A percentile compares a stretch with the other conserved stretches of the same genome.
phyloP scores from a whole-genome alignment of 305 asterid species.

The Ilex paraguariensis region DNA sequence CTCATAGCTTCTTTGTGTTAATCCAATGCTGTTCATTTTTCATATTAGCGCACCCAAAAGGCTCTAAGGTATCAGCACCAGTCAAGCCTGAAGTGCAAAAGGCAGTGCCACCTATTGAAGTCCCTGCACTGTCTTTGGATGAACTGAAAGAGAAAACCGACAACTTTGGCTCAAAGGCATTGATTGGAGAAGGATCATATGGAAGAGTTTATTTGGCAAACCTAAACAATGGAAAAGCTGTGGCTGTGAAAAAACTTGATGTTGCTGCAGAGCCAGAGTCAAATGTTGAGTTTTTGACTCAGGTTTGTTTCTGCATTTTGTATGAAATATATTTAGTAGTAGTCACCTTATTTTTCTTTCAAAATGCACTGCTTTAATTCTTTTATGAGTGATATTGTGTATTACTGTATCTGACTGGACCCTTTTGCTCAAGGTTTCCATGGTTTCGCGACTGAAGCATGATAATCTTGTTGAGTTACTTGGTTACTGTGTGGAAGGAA shows the following conservation, averaged over 20 bases:
- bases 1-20: too few species aligned
- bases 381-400: background rate
- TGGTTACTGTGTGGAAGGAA: conserved; percentile 47
- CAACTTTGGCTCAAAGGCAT: conserved; percentile 84
- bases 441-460: conserved; percentile 41
- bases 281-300: conserved; percentile 68
- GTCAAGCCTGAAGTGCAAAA: conserved; percentile 72
- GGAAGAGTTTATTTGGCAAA: conserved; percentile 90
- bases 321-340: background rate
- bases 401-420: background rate
- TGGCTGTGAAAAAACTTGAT: conserved; percentile 95
- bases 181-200: conserved; percentile 97
- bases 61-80: conserved; percentile 62
- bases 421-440: conserved; percentile 25
- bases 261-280: conserved; percentile 51
- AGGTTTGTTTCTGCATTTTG: conserved; percentile 31
- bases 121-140: conserved; percentile 75
- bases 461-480: conserved; percentile 47
- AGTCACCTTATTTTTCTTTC: too few species aligned
- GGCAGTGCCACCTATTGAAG: conserved; percentile 75
- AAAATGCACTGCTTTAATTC: background rate
- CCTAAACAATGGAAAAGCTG: conserved; percentile 64
- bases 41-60: conserved; percentile 57
- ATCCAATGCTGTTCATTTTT: too few species aligned
- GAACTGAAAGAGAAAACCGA: conserved; percentile 88